Evolutionary conservation across 1,284 basidiomycete genomes (phyloP).

Genomic region (Marasmius sp.): DNA sequence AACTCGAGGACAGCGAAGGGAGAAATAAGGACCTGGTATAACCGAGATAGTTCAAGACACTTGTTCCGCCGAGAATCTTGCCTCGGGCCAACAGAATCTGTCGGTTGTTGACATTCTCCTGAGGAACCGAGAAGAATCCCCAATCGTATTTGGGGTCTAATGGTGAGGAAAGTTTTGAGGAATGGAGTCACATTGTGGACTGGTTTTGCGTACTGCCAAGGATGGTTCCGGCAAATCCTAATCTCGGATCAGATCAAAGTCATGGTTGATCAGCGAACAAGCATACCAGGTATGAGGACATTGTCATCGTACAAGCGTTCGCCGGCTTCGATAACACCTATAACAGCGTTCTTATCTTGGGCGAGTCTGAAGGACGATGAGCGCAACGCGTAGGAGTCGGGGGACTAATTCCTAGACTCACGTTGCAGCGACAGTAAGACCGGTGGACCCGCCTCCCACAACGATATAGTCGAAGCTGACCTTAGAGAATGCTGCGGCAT

Average conservation of each 20-base stretch:
- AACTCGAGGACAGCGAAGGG: background rate
- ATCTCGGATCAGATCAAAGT: background rate
- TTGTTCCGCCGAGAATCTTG: background rate
- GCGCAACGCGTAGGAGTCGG: background rate
- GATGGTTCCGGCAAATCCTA: background rate
- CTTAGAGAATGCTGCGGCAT: background rate
- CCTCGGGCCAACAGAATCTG: background rate
- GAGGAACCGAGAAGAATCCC: background rate
- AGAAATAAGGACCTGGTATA: background rate
- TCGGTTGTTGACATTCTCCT: background rate
- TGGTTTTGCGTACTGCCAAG: background rate
- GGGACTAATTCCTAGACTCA: background rate
- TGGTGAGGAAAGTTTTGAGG: background rate
- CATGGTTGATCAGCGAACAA: background rate
- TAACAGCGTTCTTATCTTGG: background rate
- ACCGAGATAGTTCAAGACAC: background rate
- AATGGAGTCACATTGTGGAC: background rate
- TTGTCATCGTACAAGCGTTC: background rate
- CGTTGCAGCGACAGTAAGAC: background rate
- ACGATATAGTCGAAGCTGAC: background rate
- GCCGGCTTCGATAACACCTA: background rate
- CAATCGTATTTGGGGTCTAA: background rate
- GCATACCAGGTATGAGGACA: background rate
- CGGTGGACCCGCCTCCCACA: background rate
- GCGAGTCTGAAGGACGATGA: background rate